Percentiles rank a stretch among this genome's conserved stretches.
These are phyloP conservation scores for Mortierella antarctica DNA, from an alignment of 192 early-diverging fungal species.

Conservation along the genomic window DNA sequence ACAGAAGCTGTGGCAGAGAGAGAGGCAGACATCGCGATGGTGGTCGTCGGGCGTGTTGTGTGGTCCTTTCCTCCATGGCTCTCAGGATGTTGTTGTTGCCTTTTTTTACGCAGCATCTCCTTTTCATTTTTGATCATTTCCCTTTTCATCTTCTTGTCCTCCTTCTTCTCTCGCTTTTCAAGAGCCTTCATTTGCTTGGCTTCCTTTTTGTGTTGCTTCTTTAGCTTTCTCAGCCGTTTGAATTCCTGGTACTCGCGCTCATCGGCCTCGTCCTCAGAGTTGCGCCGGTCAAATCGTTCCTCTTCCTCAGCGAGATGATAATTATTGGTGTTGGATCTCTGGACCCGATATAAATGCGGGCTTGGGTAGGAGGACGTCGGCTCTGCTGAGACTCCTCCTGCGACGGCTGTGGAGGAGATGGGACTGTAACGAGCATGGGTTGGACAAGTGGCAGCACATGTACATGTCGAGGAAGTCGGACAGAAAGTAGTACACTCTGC, in stretches of 20 bases:
- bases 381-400: neutral
- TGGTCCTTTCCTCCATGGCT: neutral
- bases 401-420: neutral
- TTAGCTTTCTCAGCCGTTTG: conserved; percentile 21
- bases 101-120: neutral
- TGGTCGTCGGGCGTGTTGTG: too few relatives aligned
- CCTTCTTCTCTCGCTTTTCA: conserved; percentile 12
- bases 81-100: neutral
- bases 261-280: conserved; percentile 37
- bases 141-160: conserved; percentile 5
- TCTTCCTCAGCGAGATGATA: neutral
- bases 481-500: too few relatives aligned
- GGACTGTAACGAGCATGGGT: neutral
- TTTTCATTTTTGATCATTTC: conserved; percentile 6
- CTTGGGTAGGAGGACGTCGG: neutral
- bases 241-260: conserved; percentile 45
- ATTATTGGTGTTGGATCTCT: neutral
- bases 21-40: too few relatives aligned
- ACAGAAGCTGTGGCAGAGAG: too few relatives aligned
- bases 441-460: neutral
- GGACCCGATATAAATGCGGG: neutral
- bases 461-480: neutral
- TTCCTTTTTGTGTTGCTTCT: conserved; percentile 27
- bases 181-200: conserved; percentile 9
- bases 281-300: conserved; percentile 3